Percentiles rank a stretch among this genome's conserved stretches.
Evolutionary conservation across 352 stramenopile genomes (phyloP).

Genomic region (Phytophthora sansomeana): DNA sequence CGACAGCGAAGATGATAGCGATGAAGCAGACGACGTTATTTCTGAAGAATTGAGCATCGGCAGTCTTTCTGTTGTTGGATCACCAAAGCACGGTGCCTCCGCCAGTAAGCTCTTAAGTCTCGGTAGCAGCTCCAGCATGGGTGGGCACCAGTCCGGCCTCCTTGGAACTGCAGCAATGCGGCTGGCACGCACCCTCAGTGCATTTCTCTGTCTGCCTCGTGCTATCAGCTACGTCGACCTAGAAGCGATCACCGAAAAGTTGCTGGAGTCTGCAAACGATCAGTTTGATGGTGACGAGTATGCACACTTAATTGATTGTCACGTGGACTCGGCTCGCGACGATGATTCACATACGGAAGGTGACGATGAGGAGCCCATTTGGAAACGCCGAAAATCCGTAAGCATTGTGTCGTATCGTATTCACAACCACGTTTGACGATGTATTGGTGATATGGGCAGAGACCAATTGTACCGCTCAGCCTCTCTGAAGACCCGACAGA

Average conservation of each 20-base stretch:
- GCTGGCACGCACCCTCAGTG: constrained; percentile 67
- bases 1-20: constrained; percentile 53
- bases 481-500: constrained; percentile 53
- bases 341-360: constrained; percentile 27
- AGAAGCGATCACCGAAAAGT: constrained; percentile 76
- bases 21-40: constrained; percentile 48
- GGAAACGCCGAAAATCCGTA: constrained; percentile 60
- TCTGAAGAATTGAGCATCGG: constrained; percentile 35
- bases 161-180: constrained; percentile 50
- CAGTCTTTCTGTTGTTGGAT: constrained; percentile 15
- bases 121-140: constrained; percentile 43
- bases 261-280: constrained; percentile 69
- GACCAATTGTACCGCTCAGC: constrained; percentile 47
- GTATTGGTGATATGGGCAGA: constrained; percentile 28
- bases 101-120: constrained; percentile 39
- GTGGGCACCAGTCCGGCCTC: constrained; percentile 25
- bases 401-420: not conserved
- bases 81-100: constrained; percentile 23
- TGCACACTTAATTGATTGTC: constrained; percentile 68
- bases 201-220: constrained; percentile 71
- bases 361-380: constrained; percentile 42
- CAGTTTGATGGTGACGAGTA: constrained; percentile 66
- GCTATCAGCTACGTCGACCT: constrained; percentile 80
- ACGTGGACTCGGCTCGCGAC: constrained; percentile 68
- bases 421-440: constrained; percentile 1